phyloP scores from a whole-genome alignment of 179 eudicot genomes.

The Beta corolliflora region DNA sequence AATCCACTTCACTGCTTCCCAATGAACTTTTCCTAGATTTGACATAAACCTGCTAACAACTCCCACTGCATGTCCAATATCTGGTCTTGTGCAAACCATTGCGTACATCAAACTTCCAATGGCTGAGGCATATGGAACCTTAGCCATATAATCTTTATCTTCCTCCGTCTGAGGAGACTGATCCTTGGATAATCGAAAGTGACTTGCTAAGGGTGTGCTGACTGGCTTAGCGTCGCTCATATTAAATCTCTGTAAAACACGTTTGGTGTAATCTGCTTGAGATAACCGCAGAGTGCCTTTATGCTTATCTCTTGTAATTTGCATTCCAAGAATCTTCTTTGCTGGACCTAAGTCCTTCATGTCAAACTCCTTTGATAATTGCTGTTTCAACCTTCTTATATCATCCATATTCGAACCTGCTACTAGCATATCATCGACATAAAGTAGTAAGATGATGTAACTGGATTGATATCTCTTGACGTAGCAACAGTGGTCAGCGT shows the following conservation, averaged over 20 bases:
- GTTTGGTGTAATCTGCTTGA: background rate
- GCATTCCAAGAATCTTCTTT: slow-evolving; percentile 5
- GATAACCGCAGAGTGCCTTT: background rate
- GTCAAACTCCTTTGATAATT: slow-evolving; percentile 11
- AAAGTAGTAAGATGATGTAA: slow-evolving; percentile 9
- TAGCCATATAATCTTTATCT: slow-evolving; percentile 3
- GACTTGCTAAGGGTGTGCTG: background rate
- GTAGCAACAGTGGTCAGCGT: slow-evolving; percentile 7
- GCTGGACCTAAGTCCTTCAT: background rate
- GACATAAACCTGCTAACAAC: no score
- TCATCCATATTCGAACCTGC: background rate
- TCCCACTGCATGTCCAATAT: no score
- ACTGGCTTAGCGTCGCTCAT: background rate
- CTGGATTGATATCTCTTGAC: slow-evolving; percentile 4
- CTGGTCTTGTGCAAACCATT: no score
- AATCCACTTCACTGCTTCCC: no score
- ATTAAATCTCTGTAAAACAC: background rate
- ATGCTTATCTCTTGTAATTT: background rate
- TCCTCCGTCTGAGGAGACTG: background rate
- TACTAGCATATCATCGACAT: slow-evolving; percentile 8
- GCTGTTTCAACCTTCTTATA: background rate
- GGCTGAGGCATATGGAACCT: no score
- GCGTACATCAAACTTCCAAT: no score
- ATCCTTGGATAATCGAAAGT: slow-evolving; percentile 1
- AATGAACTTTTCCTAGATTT: no score